Conservation (phyloP, 306 rosid species). For the Lupinus albus region DNA sequence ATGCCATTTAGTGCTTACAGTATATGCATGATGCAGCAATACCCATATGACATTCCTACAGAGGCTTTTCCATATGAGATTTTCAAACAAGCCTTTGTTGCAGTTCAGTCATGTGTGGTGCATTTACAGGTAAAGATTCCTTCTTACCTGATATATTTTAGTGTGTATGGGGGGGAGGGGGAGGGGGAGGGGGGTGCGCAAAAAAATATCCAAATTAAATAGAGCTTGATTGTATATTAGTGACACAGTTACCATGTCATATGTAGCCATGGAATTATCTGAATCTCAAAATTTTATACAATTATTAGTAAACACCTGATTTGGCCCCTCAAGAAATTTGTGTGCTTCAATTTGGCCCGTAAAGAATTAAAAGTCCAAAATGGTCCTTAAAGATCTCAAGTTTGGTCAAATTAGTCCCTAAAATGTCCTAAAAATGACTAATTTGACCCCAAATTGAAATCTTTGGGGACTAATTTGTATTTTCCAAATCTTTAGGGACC, state of each 20-base stretch:
- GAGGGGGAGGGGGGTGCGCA: neutral
- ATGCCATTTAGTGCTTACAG: constrained; percentile 35
- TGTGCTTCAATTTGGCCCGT: too few relatives aligned
- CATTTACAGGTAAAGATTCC: constrained; percentile 78
- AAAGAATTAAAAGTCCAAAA: too few relatives aligned
- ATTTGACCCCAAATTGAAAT: too few relatives aligned
- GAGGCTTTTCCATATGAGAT: constrained; percentile 97
- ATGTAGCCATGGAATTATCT: constrained; percentile 5
- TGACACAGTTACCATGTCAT: constrained; percentile 1
- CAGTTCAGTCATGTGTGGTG: constrained; percentile 96
- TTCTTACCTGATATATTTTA: neutral
- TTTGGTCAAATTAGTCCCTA: too few relatives aligned
- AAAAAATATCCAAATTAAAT: neutral
- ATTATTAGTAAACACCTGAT: too few relatives aligned
- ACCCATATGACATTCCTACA: constrained; percentile 93
- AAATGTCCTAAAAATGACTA: too few relatives aligned
- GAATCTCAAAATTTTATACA: constrained; percentile 15
- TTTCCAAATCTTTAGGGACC: too few relatives aligned
- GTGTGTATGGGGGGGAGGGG: neutral
- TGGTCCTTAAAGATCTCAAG: too few relatives aligned
- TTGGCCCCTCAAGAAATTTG: too few relatives aligned
- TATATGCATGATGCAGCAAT: constrained; percentile 72
- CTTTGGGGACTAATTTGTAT: too few relatives aligned
- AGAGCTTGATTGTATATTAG: neutral
- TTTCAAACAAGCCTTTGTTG: constrained; percentile 98